A percentile compares a stretch with the other conserved stretches of the same genome.
Evolutionary conservation across 306 rosid genomes (phyloP).

Genomic region (Begonia peltatifolia): DNA sequence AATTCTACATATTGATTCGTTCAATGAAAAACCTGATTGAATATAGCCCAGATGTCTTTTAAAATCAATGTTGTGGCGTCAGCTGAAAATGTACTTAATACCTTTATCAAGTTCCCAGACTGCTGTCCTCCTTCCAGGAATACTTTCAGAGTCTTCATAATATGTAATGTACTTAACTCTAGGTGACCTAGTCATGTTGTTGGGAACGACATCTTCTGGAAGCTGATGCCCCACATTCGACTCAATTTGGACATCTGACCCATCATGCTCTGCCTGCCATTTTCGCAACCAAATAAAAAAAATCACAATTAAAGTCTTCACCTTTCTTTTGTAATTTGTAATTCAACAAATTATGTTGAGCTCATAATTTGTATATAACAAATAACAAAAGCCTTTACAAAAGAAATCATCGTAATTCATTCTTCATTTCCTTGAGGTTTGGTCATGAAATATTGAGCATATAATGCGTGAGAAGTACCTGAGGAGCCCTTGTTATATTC

Average conservation of each 20-base stretch:
- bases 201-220: conserved; percentile 63
- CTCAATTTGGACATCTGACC: conserved; percentile 72
- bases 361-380: too few relatives aligned
- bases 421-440: too few relatives aligned
- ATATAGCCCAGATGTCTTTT: too few relatives aligned
- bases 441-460: neutral
- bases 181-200: conserved; percentile 61
- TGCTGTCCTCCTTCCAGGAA: conserved; percentile 90
- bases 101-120: conserved; percentile 99
- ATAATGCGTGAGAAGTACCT: conserved; percentile 36
- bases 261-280: conserved; percentile 84
- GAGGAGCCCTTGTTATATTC: conserved; percentile 93
- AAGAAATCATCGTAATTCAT: too few relatives aligned
- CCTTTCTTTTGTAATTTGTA: too few relatives aligned
- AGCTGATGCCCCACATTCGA: conserved; percentile 58
- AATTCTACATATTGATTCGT: too few relatives aligned
- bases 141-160: conserved; percentile 83
- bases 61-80: too few relatives aligned
- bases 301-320: too few relatives aligned
- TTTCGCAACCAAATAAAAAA: neutral
- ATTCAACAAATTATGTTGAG: too few relatives aligned
- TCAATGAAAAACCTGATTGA: too few relatives aligned
- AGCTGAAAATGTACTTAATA: conserved; percentile 6
- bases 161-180: conserved; percentile 75
- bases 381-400: too few relatives aligned